Evolutionary conservation across 352 stramenopile genomes (phyloP).

Genomic region (Globisporangium yorkense): DNA sequence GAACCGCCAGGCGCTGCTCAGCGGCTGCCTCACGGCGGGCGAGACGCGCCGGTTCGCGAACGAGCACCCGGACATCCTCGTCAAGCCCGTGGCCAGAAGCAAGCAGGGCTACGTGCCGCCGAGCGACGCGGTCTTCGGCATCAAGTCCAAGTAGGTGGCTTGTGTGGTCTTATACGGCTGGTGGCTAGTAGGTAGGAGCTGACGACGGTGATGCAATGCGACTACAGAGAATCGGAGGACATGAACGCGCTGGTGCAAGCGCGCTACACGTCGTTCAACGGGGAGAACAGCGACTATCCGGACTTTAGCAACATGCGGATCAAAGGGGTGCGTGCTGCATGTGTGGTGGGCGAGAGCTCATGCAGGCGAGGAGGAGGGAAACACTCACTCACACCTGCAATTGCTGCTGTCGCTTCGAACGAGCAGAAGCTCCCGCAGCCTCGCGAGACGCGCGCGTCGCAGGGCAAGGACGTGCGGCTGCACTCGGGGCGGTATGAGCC

Average conservation of each 20-base stretch:
- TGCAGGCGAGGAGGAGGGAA: no score
- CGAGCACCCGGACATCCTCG: slow-evolving; percentile 67
- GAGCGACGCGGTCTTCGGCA: slow-evolving; percentile 57
- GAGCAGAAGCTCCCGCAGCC: slow-evolving; percentile 64
- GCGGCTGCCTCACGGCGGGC: slow-evolving; percentile 50
- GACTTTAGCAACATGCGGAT: slow-evolving; percentile 77
- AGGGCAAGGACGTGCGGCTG: slow-evolving; percentile 58
- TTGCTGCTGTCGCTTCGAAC: neutral
- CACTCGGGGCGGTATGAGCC: slow-evolving; percentile 24
- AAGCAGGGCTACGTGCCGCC: slow-evolving; percentile 49
- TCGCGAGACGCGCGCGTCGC: slow-evolving; percentile 64
- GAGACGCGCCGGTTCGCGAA: slow-evolving; percentile 57
- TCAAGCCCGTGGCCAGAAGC: slow-evolving; percentile 50
- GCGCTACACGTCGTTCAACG: slow-evolving; percentile 54
- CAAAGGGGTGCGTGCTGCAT: slow-evolving; percentile 49
- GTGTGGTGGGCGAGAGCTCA: neutral
- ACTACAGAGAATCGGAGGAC: slow-evolving; percentile 58
- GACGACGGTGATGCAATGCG: neutral
- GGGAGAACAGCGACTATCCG: slow-evolving; percentile 65
- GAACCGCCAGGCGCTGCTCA: slow-evolving; percentile 58
- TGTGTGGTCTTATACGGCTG: neutral
- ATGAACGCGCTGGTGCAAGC: slow-evolving; percentile 67
- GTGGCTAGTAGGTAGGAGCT: neutral
- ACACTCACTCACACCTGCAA: neutral
- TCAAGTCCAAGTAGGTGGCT: slow-evolving; percentile 62